A percentile compares a stretch with the other conserved stretches of the same genome.
phyloP scores from a whole-genome alignment of 2,329 filamentous ascomycete genomes.

The Alternaria hordeiaustralica region DNA sequence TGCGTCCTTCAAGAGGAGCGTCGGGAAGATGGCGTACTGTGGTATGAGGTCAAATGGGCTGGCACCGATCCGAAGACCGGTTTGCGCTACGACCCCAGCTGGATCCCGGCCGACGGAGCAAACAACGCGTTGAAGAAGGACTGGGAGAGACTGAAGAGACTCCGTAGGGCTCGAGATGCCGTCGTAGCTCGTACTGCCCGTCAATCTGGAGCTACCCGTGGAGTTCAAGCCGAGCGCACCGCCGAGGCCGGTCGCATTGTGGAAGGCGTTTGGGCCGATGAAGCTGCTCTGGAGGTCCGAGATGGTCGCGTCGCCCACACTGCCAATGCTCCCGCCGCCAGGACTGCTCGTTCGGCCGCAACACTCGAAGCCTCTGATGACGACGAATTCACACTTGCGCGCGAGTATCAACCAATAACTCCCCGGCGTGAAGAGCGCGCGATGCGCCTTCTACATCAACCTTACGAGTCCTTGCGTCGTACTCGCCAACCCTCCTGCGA shows the following conservation, averaged over 20 bases:
- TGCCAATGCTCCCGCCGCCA: neutral
- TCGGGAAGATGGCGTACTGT: neutral
- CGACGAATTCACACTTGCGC: neutral
- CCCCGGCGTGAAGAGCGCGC: neutral
- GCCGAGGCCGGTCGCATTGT: neutral
- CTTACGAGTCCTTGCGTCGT: neutral
- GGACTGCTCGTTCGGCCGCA: neutral
- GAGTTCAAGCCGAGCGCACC: neutral
- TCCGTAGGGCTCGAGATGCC: neutral
- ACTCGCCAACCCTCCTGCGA: neutral
- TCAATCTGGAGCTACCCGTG: neutral
- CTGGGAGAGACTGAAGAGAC: neutral
- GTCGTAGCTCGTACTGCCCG: neutral
- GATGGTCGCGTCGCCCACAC: neutral
- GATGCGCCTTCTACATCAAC: neutral
- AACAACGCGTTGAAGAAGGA: neutral
- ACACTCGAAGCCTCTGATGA: neutral
- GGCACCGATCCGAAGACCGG: neutral
- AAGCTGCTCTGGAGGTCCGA: neutral
- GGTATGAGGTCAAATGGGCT: neutral
- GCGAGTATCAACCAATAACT: neutral
- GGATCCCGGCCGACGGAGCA: neutral
- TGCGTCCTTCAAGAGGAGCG: neutral
- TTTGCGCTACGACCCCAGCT: neutral
- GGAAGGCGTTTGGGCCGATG: neutral